phyloP scores from a whole-genome alignment of 148 eudicot species.

The Dysphania ambrosioides region DNA sequence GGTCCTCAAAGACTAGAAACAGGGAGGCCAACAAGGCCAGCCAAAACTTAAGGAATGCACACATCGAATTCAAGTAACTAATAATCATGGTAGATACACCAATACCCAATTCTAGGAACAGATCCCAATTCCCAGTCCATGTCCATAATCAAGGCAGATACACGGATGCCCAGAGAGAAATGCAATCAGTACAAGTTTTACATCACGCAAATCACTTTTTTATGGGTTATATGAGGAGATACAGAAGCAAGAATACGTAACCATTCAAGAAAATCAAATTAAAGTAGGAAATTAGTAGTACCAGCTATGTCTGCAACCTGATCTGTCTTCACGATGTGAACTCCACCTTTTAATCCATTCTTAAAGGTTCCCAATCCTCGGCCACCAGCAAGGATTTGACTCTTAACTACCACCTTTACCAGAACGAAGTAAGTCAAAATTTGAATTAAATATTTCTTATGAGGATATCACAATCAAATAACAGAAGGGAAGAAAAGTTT shows the following conservation, averaged over 20 bases:
- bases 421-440: not conserved
- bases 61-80: not conserved
- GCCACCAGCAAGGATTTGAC: constrained; percentile 97
- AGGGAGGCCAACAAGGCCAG: not conserved
- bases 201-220: too few species aligned
- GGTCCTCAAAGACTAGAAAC: not conserved
- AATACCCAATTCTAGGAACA: too few species aligned
- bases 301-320: constrained; percentile 78
- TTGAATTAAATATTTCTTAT: not conserved
- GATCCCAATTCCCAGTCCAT: too few species aligned
- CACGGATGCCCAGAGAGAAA: not conserved
- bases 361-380: constrained; percentile 93
- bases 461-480: too few species aligned
- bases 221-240: too few species aligned
- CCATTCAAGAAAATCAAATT: not conserved
- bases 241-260: not conserved
- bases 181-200: too few species aligned
- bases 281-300: constrained; percentile 23
- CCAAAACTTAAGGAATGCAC: not conserved
- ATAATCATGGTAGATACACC: not conserved
- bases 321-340: constrained; percentile 81
- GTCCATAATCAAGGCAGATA: not conserved
- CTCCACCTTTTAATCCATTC: constrained; percentile 87
- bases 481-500: not conserved
- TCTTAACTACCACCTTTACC: constrained; percentile 85